phyloP scores from a whole-genome alignment of 148 eudicot genomes.

The Simmondsia chinensis region DNA sequence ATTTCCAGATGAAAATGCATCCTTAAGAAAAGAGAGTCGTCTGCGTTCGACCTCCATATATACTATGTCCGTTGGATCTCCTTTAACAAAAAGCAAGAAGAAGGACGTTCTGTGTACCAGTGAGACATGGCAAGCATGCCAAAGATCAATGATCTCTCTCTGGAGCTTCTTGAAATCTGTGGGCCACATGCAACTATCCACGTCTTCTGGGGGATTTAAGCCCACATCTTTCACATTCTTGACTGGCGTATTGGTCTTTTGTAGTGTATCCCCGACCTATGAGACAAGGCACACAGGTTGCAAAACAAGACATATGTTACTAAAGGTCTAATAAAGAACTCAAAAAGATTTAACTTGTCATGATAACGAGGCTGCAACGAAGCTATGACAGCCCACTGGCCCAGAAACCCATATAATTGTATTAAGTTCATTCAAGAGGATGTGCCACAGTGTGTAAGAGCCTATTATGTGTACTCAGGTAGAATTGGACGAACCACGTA shows the following conservation, averaged over 20 bases:
- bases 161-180: slow-evolving; percentile 63
- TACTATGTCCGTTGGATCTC: slow-evolving; percentile 66
- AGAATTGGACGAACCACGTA: too few species aligned
- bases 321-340: not conserved
- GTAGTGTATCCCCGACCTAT: slow-evolving; percentile 23
- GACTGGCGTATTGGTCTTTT: slow-evolving; percentile 10
- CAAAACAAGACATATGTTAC: too few species aligned
- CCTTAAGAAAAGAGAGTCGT: slow-evolving; percentile 58
- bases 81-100: slow-evolving; percentile 68
- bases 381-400: too few species aligned
- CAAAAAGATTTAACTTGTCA: too few species aligned
- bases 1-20: slow-evolving; percentile 50
- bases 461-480: not conserved
- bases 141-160: slow-evolving; percentile 61
- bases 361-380: too few species aligned
- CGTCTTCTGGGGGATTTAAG: slow-evolving; percentile 66
- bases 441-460: not conserved
- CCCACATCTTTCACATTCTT: slow-evolving; percentile 59
- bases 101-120: slow-evolving; percentile 84
- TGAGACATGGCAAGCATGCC: slow-evolving; percentile 71
- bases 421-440: not conserved
- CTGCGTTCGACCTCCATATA: slow-evolving; percentile 91
- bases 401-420: too few species aligned
- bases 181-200: slow-evolving; percentile 33
- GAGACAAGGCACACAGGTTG: not conserved